phyloP scores from a whole-genome alignment of 2,329 filamentous ascomycete genomes.

The Dactylellina drechsleri region DNA sequence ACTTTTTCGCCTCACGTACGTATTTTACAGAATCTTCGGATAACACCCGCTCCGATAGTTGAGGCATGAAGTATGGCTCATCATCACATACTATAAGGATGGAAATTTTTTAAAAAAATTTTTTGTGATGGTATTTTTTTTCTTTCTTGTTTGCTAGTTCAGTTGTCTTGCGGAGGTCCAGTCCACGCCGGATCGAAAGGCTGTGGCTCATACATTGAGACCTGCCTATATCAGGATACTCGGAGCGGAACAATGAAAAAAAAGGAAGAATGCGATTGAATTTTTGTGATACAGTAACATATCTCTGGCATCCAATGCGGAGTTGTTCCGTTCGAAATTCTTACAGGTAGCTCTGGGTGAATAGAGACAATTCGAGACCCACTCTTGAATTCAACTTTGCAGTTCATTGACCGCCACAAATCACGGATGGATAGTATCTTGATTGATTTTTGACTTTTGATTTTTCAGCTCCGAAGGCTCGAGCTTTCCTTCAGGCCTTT shows the following conservation, averaged over 20 bases:
- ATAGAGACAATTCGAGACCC: slow-evolving; percentile 14
- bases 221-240: slow-evolving; percentile 49
- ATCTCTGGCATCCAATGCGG: no score
- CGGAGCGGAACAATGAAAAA: slow-evolving; percentile 5
- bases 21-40: background rate
- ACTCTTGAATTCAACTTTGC: slow-evolving; percentile 26
- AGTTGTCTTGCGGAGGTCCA: slow-evolving; percentile 33
- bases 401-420: background rate
- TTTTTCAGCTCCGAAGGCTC: background rate
- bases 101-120: background rate
- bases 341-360: no score
- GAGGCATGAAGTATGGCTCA: background rate
- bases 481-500: no score
- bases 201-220: slow-evolving; percentile 22
- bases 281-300: no score
- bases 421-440: background rate
- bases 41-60: slow-evolving; percentile 3
- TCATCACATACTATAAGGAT: background rate
- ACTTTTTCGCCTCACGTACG: background rate
- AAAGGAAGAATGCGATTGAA: background rate
- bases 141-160: background rate
- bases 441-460: background rate
- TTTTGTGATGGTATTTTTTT: background rate
- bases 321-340: no score
- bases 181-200: slow-evolving; percentile 39